Conservation (phyloP, 371 early-diverging fungal genomes). For the Choanephora cucurbitarum region DNA sequence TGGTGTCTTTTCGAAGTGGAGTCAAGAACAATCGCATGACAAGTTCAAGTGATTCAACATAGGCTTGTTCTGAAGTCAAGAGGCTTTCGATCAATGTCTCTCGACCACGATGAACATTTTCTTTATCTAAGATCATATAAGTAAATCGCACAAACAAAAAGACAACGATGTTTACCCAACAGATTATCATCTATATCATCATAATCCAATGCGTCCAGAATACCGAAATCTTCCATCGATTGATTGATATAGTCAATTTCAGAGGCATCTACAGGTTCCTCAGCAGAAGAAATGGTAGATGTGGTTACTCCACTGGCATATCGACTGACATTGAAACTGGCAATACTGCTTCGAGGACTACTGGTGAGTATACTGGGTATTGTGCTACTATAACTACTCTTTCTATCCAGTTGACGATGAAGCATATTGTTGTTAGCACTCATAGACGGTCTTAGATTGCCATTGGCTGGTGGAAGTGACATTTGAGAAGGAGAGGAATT, state of each 20-base stretch:
- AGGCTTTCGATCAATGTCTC: constrained; percentile 39
- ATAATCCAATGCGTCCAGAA: constrained; percentile 11
- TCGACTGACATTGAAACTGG: constrained; percentile 11
- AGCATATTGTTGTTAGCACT: not conserved
- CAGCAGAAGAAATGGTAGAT: constrained; percentile 14
- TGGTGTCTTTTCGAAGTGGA: constrained; percentile 34
- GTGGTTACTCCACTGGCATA: constrained; percentile 18
- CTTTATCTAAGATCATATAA: constrained; percentile 32
- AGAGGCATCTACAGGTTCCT: constrained; percentile 4
- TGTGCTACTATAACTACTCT: not conserved
- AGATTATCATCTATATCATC: constrained; percentile 31
- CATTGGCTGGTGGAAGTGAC: not conserved
- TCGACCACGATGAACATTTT: constrained; percentile 35
- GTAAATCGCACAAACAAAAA: not conserved
- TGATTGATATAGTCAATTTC: constrained; percentile 13
- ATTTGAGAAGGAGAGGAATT: not conserved
- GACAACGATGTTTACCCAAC: constrained; percentile 16
- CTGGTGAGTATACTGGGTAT: not conserved
- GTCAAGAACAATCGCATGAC: constrained; percentile 29
- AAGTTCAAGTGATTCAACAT: constrained; percentile 38
- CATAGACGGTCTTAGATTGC: not conserved
- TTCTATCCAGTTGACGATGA: not conserved
- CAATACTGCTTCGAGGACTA: constrained; percentile 10
- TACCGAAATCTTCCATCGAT: constrained; percentile 10
- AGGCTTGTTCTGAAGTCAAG: constrained; percentile 36